Evolutionary conservation across 371 early-diverging fungal species (phyloP).

Genomic region (Rhizopus stolonifer): DNA sequence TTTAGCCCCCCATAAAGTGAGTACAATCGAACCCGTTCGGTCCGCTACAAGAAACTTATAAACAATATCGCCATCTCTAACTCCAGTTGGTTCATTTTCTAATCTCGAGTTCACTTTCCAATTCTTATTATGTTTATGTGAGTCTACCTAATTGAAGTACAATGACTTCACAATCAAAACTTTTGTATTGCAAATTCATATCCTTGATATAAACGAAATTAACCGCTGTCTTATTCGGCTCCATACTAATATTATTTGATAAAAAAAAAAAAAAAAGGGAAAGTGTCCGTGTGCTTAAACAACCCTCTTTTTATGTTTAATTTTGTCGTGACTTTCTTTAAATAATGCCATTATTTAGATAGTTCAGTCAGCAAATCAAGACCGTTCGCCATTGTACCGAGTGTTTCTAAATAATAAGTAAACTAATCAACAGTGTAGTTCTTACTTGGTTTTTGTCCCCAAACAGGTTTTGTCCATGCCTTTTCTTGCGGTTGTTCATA

Average conservation of each 20-base stretch:
- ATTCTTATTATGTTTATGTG: not conserved
- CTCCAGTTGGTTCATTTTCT: constrained; percentile 38
- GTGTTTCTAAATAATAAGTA: not conserved
- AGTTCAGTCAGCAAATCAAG: constrained; percentile 18
- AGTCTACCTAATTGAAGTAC: constrained; percentile 50
- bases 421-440: not conserved
- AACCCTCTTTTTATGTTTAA: too few species aligned
- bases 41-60: constrained; percentile 58
- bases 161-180: constrained; percentile 59
- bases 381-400: constrained; percentile 22
- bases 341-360: not conserved
- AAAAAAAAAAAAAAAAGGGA: not conserved
- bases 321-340: too few species aligned
- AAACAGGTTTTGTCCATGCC: constrained; percentile 10
- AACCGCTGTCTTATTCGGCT: not conserved
- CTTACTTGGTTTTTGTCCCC: constrained; percentile 19
- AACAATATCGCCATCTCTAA: constrained; percentile 50
- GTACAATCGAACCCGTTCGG: constrained; percentile 46
- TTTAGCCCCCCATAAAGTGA: constrained; percentile 50
- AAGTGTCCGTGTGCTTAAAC: too few species aligned
- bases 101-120: not conserved
- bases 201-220: constrained; percentile 41
- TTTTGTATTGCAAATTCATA: constrained; percentile 46
- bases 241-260: not conserved
- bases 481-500: constrained; percentile 19